Conservation (phyloP, 192 early-diverging fungal species). For the Diversispora epigaea region DNA sequence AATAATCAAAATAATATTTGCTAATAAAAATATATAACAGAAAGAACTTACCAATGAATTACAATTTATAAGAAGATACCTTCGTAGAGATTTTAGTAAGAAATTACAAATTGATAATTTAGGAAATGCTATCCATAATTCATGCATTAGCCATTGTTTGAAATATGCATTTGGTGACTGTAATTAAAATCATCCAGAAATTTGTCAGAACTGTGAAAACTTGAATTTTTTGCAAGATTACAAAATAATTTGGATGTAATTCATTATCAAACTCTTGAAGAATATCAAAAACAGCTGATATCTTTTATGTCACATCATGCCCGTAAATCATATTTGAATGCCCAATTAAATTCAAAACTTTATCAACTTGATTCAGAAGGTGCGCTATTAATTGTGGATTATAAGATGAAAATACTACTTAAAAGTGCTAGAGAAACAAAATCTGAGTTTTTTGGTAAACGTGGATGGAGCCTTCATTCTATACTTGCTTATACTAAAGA, state of each 20-base stretch:
- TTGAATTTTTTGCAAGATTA: too few relatives aligned
- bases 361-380: neutral
- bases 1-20: too few relatives aligned
- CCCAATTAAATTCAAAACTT: neutral
- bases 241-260: too few relatives aligned
- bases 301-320: neutral
- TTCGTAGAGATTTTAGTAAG: neutral
- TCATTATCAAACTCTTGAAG: too few relatives aligned
- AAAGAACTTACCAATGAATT: too few relatives aligned
- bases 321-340: neutral
- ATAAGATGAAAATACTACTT: neutral
- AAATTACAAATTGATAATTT: neutral
- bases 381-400: constrained; percentile 1
- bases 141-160: constrained; percentile 1
- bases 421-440: too few relatives aligned
- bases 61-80: too few relatives aligned
- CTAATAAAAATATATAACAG: too few relatives aligned
- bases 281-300: neutral
- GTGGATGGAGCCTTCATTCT: neutral
- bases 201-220: too few relatives aligned
- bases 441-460: neutral
- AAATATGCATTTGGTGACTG: neutral
- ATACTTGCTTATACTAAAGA: neutral
- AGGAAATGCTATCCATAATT: neutral
- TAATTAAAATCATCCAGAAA: neutral